phyloP scores from a whole-genome alignment of 176 grass and related monocot species.

The Lolium rigidum region DNA sequence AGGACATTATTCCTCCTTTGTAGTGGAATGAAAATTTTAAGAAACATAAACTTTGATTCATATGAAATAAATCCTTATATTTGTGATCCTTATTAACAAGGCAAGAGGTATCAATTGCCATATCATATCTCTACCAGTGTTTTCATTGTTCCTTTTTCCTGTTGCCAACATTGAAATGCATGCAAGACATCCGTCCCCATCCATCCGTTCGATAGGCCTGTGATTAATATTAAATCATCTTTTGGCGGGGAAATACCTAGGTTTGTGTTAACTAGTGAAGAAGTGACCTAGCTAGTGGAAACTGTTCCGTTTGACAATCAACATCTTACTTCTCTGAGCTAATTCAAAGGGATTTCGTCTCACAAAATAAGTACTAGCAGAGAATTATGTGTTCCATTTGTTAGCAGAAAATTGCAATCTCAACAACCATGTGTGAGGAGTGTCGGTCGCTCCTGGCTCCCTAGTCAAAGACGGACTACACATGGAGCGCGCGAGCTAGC shows the following conservation, averaged over 20 bases:
- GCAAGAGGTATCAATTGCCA: no score
- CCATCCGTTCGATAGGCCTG: not conserved
- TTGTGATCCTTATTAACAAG: no score
- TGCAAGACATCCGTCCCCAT: constrained; percentile 37
- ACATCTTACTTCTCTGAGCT: not conserved
- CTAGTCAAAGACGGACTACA: constrained; percentile 29
- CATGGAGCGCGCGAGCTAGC: constrained; percentile 35
- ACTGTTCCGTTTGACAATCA: not conserved
- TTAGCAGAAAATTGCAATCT: constrained; percentile 29
- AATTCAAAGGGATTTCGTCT: not conserved
- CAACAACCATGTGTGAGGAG: constrained; percentile 46
- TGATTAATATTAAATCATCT: no score
- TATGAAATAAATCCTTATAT: no score
- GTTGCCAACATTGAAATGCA: not conserved
- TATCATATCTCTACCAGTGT: no score
- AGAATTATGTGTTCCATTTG: not conserved
- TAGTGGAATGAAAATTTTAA: no score
- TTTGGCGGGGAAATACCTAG: no score
- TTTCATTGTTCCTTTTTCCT: no score
- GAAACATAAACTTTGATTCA: no score
- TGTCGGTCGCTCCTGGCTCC: constrained; percentile 40
- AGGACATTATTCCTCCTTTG: no score
- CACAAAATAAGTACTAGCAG: not conserved
- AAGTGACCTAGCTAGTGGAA: no score
- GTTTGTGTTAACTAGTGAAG: no score